phyloP scores from a whole-genome alignment of 495 filamentous ascomycete species.

The Xylaria longipes region DNA sequence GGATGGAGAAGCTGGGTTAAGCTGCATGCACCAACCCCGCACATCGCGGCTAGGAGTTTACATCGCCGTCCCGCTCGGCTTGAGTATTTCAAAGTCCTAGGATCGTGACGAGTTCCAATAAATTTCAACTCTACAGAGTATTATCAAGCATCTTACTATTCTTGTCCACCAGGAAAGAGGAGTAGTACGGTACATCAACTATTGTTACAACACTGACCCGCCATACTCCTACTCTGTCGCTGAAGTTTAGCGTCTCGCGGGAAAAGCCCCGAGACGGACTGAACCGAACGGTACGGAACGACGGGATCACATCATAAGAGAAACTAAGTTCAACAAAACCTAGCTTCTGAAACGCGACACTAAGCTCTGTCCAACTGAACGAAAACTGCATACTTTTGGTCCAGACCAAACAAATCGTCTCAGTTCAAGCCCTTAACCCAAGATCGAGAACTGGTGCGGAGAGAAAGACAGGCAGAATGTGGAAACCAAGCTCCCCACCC shows the following conservation, averaged over 20 bases:
- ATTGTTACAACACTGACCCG: neutral
- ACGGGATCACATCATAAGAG: neutral
- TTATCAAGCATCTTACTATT: neutral
- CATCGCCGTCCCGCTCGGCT: neutral
- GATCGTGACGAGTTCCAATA: neutral
- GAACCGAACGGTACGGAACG: neutral
- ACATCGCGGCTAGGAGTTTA: conserved; percentile 18
- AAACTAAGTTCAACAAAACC: neutral
- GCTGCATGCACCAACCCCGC: conserved; percentile 20
- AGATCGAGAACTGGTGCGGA: neutral
- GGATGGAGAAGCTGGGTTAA: conserved; percentile 8
- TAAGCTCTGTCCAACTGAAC: neutral
- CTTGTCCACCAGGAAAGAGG: neutral
- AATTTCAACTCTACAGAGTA: neutral
- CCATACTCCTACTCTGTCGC: neutral
- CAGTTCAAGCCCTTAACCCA: neutral
- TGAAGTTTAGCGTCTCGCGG: neutral
- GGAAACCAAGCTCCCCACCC: conserved; percentile 20
- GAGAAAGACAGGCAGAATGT: conserved; percentile 3
- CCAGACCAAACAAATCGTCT: neutral
- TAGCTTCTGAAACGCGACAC: neutral
- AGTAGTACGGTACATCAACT: neutral
- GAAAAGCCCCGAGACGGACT: neutral
- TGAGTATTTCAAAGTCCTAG: neutral
- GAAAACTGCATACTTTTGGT: too few species aligned